These are phyloP conservation scores for Neurospora crassa DNA, from an alignment of 2,329 filamentous ascomycete species.

Conservation along the genomic window DNA sequence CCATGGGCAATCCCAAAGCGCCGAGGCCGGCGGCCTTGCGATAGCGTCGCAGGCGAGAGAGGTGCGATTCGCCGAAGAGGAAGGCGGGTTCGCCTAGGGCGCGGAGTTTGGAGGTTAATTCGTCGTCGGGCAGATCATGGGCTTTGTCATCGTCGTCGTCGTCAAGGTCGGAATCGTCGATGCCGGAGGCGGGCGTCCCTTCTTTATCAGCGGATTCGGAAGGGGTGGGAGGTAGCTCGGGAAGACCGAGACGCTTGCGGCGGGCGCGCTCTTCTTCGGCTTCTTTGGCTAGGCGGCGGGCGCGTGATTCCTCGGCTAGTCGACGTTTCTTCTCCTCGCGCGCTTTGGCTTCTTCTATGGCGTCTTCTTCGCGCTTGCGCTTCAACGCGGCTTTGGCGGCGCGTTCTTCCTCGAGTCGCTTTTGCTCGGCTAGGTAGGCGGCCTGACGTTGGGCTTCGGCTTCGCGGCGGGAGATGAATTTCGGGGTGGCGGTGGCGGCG, in stretches of 20 bases:
- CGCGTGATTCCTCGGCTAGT: slow-evolving; percentile 71
- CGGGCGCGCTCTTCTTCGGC: slow-evolving; percentile 62
- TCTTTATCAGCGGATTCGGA: slow-evolving; percentile 23
- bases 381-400: slow-evolving; percentile 63
- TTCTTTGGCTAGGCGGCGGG: slow-evolving; percentile 61
- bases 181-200: slow-evolving; percentile 15
- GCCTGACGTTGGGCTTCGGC: slow-evolving; percentile 73
- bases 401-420: slow-evolving; percentile 60
- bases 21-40: slow-evolving; percentile 40
- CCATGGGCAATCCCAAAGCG: slow-evolving; percentile 53
- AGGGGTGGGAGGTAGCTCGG: slow-evolving; percentile 48
- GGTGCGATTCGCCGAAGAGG: slow-evolving; percentile 76
- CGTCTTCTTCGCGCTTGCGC: slow-evolving; percentile 82
- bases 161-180: slow-evolving; percentile 32
- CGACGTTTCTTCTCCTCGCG: slow-evolving; percentile 75
- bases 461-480: slow-evolving; percentile 80
- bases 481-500: slow-evolving; percentile 26
- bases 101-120: slow-evolving; percentile 59
- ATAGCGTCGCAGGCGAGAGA: slow-evolving; percentile 60
- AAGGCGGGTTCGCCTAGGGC: slow-evolving; percentile 61
- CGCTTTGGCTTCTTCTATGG: slow-evolving; percentile 54
- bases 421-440: slow-evolving; percentile 75
- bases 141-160: slow-evolving; percentile 37
- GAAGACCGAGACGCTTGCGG: slow-evolving; percentile 69
- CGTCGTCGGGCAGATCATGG: slow-evolving; percentile 58